phyloP scores from a whole-genome alignment of 1,284 basidiomycete species.

The Xerocomus nothofagi region DNA sequence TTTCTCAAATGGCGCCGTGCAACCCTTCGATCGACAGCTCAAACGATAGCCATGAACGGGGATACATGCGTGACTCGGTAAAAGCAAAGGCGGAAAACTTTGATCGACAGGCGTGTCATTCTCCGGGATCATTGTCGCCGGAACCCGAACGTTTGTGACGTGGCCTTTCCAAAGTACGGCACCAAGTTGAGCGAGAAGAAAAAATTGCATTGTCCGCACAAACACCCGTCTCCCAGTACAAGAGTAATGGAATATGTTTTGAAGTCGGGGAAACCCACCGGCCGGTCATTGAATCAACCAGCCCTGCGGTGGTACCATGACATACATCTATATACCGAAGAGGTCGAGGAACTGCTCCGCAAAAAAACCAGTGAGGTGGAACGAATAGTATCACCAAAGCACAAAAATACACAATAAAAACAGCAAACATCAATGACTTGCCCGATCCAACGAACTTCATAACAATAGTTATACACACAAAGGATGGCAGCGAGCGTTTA shows the following conservation, averaged over 20 bases:
- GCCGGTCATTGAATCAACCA: background rate
- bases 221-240: constrained; percentile 1
- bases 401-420: constrained; percentile 34
- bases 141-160: too few species aligned
- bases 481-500: constrained; percentile 7
- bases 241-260: background rate
- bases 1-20: too few species aligned
- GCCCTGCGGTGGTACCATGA: background rate
- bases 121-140: too few species aligned
- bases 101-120: too few species aligned
- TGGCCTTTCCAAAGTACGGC: too few species aligned
- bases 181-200: too few species aligned
- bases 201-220: background rate
- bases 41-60: too few species aligned
- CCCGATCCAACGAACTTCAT: constrained; percentile 12
- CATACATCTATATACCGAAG: constrained; percentile 13
- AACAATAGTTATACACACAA: constrained; percentile 7
- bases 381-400: constrained; percentile 5
- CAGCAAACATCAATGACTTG: constrained; percentile 17
- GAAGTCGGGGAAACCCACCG: background rate
- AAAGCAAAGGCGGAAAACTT: too few species aligned
- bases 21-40: too few species aligned
- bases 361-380: background rate
- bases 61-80: too few species aligned
- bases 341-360: background rate